A percentile compares a stretch with the other conserved stretches of the same genome.
Conservation (phyloP, 306 rosid genomes). For the cucumber (Cucumis sativus) region Cucumber_9930_V3 NC_026656.2:12361001-12361500, state of each 20-base stretch:
- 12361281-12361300: slow-evolving; percentile 44
- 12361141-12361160: slow-evolving; percentile 71
- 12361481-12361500: slow-evolving; percentile 55
- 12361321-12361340: slow-evolving; percentile 49
- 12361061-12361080: background rate
- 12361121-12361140: slow-evolving; percentile 24
- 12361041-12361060: background rate
- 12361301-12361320: slow-evolving; percentile 70
- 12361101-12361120: slow-evolving; percentile 2
- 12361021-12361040: background rate
- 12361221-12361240: slow-evolving; percentile 46
- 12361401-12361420: background rate
- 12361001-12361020: background rate
- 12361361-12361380: slow-evolving; percentile 59
- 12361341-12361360: slow-evolving; percentile 63
- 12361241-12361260: slow-evolving; percentile 57
- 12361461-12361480: slow-evolving; percentile 3
- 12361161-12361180: slow-evolving; percentile 63
- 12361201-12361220: slow-evolving; percentile 48
- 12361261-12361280: slow-evolving; percentile 56
- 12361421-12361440: background rate
- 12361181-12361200: slow-evolving; percentile 29
- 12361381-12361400: slow-evolving; percentile 9
- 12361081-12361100: background rate
- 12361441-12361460: background rate